Base-by-base conservation (phyloP, 2,329 filamentous ascomycete species). In the Beauveria sp. region DNA sequence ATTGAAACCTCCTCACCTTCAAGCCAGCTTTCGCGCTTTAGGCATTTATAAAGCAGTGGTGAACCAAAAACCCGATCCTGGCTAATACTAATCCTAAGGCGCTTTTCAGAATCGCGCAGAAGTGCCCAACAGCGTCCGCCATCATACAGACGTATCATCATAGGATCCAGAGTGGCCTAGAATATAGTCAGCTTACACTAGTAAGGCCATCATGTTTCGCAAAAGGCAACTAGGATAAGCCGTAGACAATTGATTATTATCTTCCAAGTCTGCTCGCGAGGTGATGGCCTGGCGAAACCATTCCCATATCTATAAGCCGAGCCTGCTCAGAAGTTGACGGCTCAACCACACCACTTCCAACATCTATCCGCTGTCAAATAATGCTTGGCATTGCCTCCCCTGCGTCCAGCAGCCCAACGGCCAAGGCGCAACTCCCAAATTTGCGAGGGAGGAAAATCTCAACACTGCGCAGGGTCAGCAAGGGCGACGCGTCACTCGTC, bases 91-190 rank as follows among this genome's bases (percentile, higher is more conserved):
- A 72, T 62, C 67, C 63, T 38, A 70, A 71, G 5, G 73, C 70
- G 16, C 70, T 63, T 6, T 74, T 74, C 28, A 28, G 28, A 28
- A 77, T 50, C 63, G 72, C 40, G 73, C 73, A 20, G 72, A 75
- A 28, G 30, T 5, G 58, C 72, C 69, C 78, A 5, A 69, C 75
- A 0, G 71, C 73, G 9, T 74, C 78, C 26, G 74, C 78, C 14
- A 67, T 82, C 43, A 77, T 76, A 3, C 75, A 82, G 67, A 75
- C 73, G 1, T 82, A 78, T 65, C 73, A 78, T 40, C 81, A 81
- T 67, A 82, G 83, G 73, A 73, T 82, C 9, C 65, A 76, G 55
- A 69, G 68, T 16, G 75, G 80, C 0, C 69, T 80, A 7, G 72
- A 77, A 60, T 79, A 78, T 63, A 72, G 78, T 14, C 69, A 72